These are phyloP conservation scores for Casuarina cunninghamiana DNA, from an alignment of 306 rosid species.

Conservation along the genomic window DNA sequence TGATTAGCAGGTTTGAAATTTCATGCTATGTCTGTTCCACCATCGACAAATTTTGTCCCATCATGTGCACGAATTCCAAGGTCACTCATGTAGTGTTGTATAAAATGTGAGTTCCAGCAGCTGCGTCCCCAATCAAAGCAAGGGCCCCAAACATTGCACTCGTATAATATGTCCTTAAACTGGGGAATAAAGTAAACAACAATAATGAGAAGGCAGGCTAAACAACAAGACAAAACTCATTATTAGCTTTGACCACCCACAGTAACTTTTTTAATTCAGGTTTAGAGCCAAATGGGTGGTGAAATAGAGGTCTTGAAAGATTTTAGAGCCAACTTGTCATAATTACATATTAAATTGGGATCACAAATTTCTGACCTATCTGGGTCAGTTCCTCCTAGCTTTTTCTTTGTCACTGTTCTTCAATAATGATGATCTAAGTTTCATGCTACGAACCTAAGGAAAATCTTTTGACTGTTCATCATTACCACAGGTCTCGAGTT, in stretches of 20 bases:
- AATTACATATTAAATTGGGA: neutral
- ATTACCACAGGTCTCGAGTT: too few species aligned
- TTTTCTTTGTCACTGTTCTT: neutral
- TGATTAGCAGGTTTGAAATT: too few species aligned
- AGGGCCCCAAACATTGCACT: neutral
- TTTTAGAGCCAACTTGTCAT: neutral
- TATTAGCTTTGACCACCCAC: conserved; percentile 25
- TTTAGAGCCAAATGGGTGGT: conserved; percentile 10
- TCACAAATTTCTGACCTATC: neutral
- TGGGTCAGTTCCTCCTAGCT: too few species aligned
- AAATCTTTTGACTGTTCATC: too few species aligned
- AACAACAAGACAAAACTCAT: conserved; percentile 27
- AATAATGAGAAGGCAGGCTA: conserved; percentile 24
- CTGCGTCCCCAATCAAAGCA: too few species aligned
- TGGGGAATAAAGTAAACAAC: conserved; percentile 34
- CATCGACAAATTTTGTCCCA: too few species aligned
- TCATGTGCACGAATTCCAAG: too few species aligned
- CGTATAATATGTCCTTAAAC: conserved; percentile 15
- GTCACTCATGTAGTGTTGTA: too few species aligned
- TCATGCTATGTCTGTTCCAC: too few species aligned
- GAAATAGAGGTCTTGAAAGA: conserved; percentile 18
- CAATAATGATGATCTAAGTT: neutral
- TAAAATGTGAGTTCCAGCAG: too few species aligned
- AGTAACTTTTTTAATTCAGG: neutral
- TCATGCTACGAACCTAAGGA: too few species aligned